phyloP scores from a whole-genome alignment of 129 eudicot species.

The Flaveria robusta region DNA sequence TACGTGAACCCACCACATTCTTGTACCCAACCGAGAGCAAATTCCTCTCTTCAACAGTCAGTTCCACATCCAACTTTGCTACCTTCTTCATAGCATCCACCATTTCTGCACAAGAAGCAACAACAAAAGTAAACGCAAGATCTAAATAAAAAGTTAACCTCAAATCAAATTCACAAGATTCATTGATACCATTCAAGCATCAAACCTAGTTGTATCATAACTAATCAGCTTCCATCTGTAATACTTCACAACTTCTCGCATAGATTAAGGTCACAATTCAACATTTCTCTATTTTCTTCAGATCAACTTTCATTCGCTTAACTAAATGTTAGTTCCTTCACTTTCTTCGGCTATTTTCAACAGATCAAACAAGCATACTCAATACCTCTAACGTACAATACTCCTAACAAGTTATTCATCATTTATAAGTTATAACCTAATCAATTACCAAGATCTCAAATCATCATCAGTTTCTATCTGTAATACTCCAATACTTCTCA shows the following conservation, averaged over 20 bases:
- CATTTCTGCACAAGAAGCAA: slow-evolving; percentile 58
- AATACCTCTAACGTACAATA: not conserved
- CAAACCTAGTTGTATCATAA: not conserved
- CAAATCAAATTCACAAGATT: not conserved
- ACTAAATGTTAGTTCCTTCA: not conserved
- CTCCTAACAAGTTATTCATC: not conserved
- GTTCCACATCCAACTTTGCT: slow-evolving; percentile 69
- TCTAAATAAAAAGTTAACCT: not conserved
- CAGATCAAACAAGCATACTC: slow-evolving; percentile 27
- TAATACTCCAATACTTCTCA: not conserved
- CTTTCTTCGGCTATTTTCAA: not conserved
- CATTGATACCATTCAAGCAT: not conserved
- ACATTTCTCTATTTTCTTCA: too few species aligned
- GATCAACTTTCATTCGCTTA: too few species aligned
- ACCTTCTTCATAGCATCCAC: slow-evolving; percentile 92
- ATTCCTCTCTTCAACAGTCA: slow-evolving; percentile 90
- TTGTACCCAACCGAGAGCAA: slow-evolving; percentile 89
- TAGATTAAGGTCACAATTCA: not conserved
- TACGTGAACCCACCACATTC: slow-evolving; percentile 85
- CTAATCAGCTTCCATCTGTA: not conserved
- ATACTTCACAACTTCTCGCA: not conserved
- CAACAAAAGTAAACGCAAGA: slow-evolving; percentile 11
- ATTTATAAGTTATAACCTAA: too few species aligned
- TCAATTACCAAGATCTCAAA: too few species aligned
- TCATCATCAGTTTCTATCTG: not conserved